Base-by-base conservation (phyloP, 2,329 filamentous ascomycete genomes). In the Microthyrium microscopicum region DNA sequence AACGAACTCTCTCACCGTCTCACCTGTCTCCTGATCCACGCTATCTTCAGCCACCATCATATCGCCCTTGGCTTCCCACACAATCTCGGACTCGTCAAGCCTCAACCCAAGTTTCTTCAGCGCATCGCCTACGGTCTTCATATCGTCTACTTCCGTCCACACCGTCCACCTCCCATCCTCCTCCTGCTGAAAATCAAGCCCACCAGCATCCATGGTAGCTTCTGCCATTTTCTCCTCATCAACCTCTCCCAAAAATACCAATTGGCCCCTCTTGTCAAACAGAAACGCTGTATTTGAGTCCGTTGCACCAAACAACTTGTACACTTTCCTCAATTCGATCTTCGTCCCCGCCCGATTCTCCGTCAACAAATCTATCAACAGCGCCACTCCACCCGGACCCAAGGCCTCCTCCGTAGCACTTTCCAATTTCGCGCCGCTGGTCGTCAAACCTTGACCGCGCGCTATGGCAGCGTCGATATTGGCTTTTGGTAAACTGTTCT, bases 381-480 rank as follows among this genome's bases (percentile, higher is more conserved):
- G 62, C 8, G 81, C 83, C 12, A 77, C 61, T 3, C 67, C 73
- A 3, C 76, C 70, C 2, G 81, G 79, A 39, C 91, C 58, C 43
- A 94, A 78, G 18, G 74, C 75, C 60, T 95, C 87, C 33, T 92
- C 65, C 1, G 73, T 78, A 33, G 89, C 54, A 21, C 60, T 62
- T 50, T 94, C 85, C n/a, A 95, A 70, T 11, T 72, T 65, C 12
- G 70, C 68, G 34, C 89, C 89, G 4, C 68, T 69, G 2, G 73
- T 57, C 17, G 84, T 85, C 41, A 77, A 69, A 26, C 89, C 87
- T 52, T 94, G 85, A 2, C 89, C 89, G 29, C 84, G 75, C 11
- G 83, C 80, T 42, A 98, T 76, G 34, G 89, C 84, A 11, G 66
- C 66, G 53, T 95, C 85, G 44, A 95, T 92, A 2, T 72, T 66